phyloP scores from a whole-genome alignment of 192 early-diverging fungal species.

The Coemansia reversa region DNA sequence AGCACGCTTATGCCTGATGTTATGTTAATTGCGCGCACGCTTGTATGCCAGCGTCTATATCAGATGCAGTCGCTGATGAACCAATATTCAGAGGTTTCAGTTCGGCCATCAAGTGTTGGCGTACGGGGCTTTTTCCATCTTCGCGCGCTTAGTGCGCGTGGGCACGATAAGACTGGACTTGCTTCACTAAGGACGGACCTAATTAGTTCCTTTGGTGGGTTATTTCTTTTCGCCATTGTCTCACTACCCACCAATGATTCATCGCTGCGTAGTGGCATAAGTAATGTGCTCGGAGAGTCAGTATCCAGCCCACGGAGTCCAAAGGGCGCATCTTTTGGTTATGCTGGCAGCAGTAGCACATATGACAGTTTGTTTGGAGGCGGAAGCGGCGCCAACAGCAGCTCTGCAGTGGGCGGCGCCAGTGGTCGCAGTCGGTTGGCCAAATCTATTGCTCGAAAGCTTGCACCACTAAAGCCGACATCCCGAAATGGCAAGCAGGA shows the following conservation, averaged over 20 bases:
- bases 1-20: conserved; percentile 44
- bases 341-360: conserved; percentile 1
- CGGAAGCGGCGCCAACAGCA: conserved; percentile 5
- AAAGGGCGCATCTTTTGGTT: background rate
- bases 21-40: conserved; percentile 39
- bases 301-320: conserved; percentile 19
- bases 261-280: conserved; percentile 1
- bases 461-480: conserved; percentile 45
- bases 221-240: conserved; percentile 45
- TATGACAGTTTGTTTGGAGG: conserved; percentile 12
- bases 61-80: conserved; percentile 54
- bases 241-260: conserved; percentile 31
- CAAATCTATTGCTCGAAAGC: conserved; percentile 49
- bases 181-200: conserved; percentile 20
- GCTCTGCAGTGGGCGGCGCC: conserved; percentile 10
- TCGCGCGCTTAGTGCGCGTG: conserved; percentile 9
- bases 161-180: conserved; percentile 14
- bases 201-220: conserved; percentile 28
- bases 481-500: conserved; percentile 41
- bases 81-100: conserved; percentile 51
- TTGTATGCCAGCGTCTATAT: conserved; percentile 51
- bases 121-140: conserved; percentile 4
- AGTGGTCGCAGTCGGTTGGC: conserved; percentile 42
- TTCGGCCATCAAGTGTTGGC: conserved; percentile 15
- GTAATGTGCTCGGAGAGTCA: conserved; percentile 17